Conservation (phyloP, 257 asterid species). For the Fraxinus cuspidata region DNA sequence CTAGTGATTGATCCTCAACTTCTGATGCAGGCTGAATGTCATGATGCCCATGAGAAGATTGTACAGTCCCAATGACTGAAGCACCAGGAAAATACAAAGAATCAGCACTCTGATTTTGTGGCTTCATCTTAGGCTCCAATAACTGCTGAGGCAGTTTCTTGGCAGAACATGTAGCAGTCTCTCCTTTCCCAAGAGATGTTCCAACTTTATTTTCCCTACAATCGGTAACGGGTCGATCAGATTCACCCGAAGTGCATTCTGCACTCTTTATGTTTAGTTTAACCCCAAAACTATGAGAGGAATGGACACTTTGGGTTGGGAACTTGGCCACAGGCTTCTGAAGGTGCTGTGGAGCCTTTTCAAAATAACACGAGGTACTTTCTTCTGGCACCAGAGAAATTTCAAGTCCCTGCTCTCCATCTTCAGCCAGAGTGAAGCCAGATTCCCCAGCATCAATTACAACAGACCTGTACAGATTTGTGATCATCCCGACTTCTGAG, state of each 20-base stretch:
- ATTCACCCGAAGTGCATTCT: constrained; percentile 30
- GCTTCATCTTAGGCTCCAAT: constrained; percentile 29
- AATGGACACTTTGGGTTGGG: neutral
- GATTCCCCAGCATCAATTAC: constrained; percentile 50
- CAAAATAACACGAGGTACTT: neutral
- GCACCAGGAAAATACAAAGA: constrained; percentile 30
- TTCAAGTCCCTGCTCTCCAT: neutral
- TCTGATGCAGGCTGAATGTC: constrained; percentile 31
- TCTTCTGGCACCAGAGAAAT: neutral
- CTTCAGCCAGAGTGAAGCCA: constrained; percentile 25
- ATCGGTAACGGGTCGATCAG: constrained; percentile 17
- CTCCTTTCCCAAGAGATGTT: constrained; percentile 21
- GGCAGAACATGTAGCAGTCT: constrained; percentile 14
- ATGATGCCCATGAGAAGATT: constrained; percentile 21
- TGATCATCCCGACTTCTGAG: constrained; percentile 55
- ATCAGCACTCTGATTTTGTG: constrained; percentile 21
- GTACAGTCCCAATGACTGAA: constrained; percentile 15
- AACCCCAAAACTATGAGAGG: neutral
- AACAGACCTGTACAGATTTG: constrained; percentile 44
- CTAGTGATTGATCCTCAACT: constrained; percentile 30
- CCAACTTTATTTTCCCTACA: constrained; percentile 22
- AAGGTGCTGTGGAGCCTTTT: neutral
- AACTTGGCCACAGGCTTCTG: neutral
- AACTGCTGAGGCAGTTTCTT: constrained; percentile 25
- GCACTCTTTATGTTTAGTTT: constrained; percentile 11